Evolutionary conservation across 768 basidiomycete genomes (phyloP).

Genomic region (Boletus subparvulus): DNA sequence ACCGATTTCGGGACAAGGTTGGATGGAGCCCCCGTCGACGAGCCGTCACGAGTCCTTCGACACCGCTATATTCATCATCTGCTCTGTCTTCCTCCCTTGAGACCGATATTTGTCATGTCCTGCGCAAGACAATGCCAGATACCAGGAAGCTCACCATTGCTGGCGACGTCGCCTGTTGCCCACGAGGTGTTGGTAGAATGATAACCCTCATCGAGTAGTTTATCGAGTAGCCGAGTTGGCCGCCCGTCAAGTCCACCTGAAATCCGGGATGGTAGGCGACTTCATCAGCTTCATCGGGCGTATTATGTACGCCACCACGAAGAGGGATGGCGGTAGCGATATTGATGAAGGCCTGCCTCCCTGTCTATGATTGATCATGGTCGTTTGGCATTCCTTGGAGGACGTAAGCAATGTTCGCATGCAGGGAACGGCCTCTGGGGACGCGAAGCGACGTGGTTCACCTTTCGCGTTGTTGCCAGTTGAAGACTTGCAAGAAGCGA

Average conservation of each 20-base stretch:
- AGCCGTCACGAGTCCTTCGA: constrained; percentile 42
- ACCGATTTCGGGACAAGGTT: constrained; percentile 52
- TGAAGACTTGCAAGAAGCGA: constrained; percentile 82
- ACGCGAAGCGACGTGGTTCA: constrained; percentile 56
- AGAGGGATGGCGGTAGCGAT: constrained; percentile 82
- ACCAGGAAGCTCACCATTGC: neutral
- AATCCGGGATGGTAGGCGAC: constrained; percentile 90
- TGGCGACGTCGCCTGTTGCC: neutral
- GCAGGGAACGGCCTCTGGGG: constrained; percentile 62
- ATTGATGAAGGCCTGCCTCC: constrained; percentile 85
- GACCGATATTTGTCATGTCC: constrained; percentile 17
- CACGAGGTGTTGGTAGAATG: constrained; percentile 50
- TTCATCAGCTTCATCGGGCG: constrained; percentile 59
- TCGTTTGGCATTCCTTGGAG: constrained; percentile 87
- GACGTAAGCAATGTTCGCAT: constrained; percentile 64
- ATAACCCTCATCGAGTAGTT: constrained; percentile 77
- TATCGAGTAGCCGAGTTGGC: constrained; percentile 79
- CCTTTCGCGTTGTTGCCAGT: constrained; percentile 52
- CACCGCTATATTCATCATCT: constrained; percentile 30
- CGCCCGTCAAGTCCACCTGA: constrained; percentile 90
- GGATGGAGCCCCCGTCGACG: constrained; percentile 5
- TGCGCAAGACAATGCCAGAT: constrained; percentile 10
- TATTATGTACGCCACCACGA: constrained; percentile 51
- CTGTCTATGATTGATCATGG: constrained; percentile 88
- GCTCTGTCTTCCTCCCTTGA: constrained; percentile 24